These are phyloP conservation scores for Dalbergia oliveri DNA, from an alignment of 306 rosid genomes.

Conservation along the genomic window DNA sequence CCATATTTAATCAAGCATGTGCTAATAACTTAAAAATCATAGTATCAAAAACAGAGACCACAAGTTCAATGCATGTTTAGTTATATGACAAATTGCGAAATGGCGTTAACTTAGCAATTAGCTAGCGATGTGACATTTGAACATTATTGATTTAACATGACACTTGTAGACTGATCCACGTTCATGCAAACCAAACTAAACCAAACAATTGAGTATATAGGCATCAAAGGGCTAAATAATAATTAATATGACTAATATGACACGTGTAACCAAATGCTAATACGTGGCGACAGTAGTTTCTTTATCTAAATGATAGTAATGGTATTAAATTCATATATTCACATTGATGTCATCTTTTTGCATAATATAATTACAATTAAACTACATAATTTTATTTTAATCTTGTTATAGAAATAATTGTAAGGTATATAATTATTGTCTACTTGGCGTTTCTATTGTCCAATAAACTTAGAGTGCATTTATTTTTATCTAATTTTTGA, in stretches of 20 bases:
- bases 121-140: not conserved
- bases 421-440: no score
- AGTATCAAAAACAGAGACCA: not conserved
- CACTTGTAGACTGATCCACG: not conserved
- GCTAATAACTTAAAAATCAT: not conserved
- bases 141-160: not conserved
- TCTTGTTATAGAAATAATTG: no score
- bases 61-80: constrained; percentile 2
- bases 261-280: not conserved
- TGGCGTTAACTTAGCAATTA: not conserved
- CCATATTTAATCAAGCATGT: no score
- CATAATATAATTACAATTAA: no score
- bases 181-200: not conserved
- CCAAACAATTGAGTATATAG: not conserved
- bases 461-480: no score
- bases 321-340: no score
- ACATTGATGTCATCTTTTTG: no score
- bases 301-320: no score
- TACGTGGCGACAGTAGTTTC: not conserved
- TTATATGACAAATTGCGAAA: not conserved
- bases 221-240: not conserved
- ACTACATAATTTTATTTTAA: no score
- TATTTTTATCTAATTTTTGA: no score
- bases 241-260: no score
- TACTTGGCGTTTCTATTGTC: no score